A percentile compares a stretch with the other conserved stretches of the same genome.
These are phyloP conservation scores for Chlamydomonas sp. DNA, from an alignment of 139 green algal genomes.

Conservation along the genomic window DNA sequence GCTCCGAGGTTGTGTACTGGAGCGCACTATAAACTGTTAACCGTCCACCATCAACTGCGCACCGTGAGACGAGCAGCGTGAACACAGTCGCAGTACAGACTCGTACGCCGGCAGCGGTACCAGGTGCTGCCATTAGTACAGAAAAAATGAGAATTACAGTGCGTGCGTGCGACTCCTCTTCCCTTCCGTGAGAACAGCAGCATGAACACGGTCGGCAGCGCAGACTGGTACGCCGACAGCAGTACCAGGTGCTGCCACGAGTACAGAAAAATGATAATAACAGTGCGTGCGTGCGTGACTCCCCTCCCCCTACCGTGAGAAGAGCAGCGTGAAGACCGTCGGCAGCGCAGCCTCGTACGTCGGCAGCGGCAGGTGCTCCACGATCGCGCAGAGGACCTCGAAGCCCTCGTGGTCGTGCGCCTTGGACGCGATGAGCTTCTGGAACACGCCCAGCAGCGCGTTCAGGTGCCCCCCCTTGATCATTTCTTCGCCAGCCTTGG, in stretches of 20 bases:
- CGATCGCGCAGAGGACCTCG: constrained; percentile 73
- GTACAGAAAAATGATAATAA: too few relatives aligned
- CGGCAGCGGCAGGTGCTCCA: constrained; percentile 50
- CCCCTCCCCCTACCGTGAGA: constrained; percentile 36
- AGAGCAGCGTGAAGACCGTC: constrained; percentile 67
- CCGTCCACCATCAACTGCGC: too few relatives aligned
- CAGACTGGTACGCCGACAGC: constrained; percentile 37
- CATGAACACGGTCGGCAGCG: constrained; percentile 59
- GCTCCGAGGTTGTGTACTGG: too few relatives aligned
- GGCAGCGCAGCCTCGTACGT: constrained; percentile 50
- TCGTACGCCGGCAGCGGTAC: constrained; percentile 35
- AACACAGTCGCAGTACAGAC: constrained; percentile 62
- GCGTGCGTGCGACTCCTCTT: too few relatives aligned
- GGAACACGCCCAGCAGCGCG: constrained; percentile 82
- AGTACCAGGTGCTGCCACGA: too few relatives aligned
- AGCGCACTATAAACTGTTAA: too few relatives aligned
- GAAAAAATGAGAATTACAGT: too few relatives aligned
- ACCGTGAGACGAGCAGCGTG: constrained; percentile 67
- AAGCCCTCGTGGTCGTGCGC: constrained; percentile 89
- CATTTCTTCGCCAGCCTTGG: constrained; percentile 57
- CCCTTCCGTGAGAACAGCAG: constrained; percentile 67
- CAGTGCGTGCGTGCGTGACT: too few relatives aligned
- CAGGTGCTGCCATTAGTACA: too few relatives aligned
- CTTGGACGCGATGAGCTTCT: constrained; percentile 84
- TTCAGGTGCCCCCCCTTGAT: constrained; percentile 58